Conservation (phyloP, 2,329 filamentous ascomycete genomes). For the Epichloe elymi region DNA sequence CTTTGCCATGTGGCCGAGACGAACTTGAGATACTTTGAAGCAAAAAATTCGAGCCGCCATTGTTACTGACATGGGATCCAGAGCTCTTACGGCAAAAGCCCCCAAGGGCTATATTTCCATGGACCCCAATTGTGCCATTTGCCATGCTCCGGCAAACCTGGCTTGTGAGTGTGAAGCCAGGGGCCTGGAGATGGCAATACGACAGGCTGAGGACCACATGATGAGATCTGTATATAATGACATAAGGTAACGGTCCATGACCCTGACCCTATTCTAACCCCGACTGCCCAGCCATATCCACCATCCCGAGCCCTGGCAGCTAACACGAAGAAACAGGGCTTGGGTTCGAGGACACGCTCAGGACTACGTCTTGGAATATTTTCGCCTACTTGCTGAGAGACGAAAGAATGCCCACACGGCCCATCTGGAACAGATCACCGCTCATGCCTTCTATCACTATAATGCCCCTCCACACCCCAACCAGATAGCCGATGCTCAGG, state of each 20-base stretch:
- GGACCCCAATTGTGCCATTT: constrained; percentile 59
- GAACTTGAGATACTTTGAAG: not conserved
- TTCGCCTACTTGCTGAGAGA: constrained; percentile 45
- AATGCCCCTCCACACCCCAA: constrained; percentile 43
- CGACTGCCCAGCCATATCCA: too few relatives aligned
- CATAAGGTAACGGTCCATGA: constrained; percentile 38
- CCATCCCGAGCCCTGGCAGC: not conserved
- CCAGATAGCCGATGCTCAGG: constrained; percentile 52
- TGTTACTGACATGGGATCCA: constrained; percentile 38
- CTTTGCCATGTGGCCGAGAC: not conserved
- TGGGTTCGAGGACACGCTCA: constrained; percentile 55
- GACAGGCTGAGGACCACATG: constrained; percentile 49
- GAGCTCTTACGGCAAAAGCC: constrained; percentile 24
- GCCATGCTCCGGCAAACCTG: constrained; percentile 42
- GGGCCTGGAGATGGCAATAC: constrained; percentile 47
- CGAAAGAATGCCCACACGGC: constrained; percentile 43
- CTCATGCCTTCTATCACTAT: constrained; percentile 44
- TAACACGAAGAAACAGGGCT: constrained; percentile 25
- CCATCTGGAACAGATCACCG: constrained; percentile 42
- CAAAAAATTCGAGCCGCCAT: not conserved
- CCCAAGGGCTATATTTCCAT: constrained; percentile 44
- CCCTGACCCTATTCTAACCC: not conserved
- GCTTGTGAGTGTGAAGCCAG: constrained; percentile 55
- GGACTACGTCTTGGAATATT: constrained; percentile 56
- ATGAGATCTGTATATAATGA: constrained; percentile 50